Evolutionary conservation across 495 filamentous ascomycete species (phyloP), one percentile per base, ranked within the genome.

Genomic region (Neurospora africana): DNA sequence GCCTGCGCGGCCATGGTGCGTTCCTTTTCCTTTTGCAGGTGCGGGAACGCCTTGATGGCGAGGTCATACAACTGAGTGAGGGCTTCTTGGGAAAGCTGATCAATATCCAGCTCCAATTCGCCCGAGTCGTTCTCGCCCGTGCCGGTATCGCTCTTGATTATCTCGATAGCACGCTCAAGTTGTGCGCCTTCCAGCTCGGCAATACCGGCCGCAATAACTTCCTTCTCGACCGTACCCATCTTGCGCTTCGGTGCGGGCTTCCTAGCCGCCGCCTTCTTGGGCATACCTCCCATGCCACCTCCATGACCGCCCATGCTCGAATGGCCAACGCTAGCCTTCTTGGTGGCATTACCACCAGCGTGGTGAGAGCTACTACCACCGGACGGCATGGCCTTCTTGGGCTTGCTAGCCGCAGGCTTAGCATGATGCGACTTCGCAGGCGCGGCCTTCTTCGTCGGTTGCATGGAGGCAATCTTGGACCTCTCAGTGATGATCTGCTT

Each of bases 61-160:
- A 94, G 90, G 35, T 89, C 88, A 71, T 93, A 90, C 41, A 97
- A 87, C 80, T 91, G 89, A 77, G 86, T 80, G 38, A 97, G 87
- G 7, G 92, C 91, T 37, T 91, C 86, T 21, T 91, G 87, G 15
- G 90, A 89, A 39, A 97, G 86, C 75, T 90, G 86, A 75, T 97
- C 94, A 75, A 97, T 97, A 76, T 97, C 94, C 39, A 97, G 84
- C 81, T 97, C 94, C 75, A 97, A 88, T 75, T 96, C 93, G 33
- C 93, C 92, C 71, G 92, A 91, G 77, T 94, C 89, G 44, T 88
- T 89, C 78, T 90, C 87, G 84, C 94, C 88, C 82, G 90, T 85
- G 36, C 91, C 91, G 75, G 94, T 93, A 73, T 96, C 94, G 68
- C 87, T 88, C 80, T 94, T 92, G 78, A 99, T 98, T 76, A 97